Conservation (phyloP, 2,329 filamentous ascomycete species). For the Penicillium sp. region DNA sequence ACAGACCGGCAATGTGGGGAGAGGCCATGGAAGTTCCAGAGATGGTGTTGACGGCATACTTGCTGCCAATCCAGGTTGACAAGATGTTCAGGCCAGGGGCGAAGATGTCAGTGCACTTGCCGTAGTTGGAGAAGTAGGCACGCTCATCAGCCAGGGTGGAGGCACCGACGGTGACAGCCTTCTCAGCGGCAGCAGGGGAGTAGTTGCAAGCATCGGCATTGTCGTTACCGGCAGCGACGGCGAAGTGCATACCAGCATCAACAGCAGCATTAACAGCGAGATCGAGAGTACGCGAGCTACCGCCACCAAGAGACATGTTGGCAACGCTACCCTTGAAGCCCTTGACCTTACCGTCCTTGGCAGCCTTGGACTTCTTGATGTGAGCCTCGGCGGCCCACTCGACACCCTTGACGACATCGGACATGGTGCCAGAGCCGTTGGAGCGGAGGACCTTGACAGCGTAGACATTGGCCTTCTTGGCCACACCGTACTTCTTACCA, state of each 20-base stretch:
- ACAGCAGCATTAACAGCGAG: conserved; percentile 93
- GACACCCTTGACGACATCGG: conserved; percentile 97
- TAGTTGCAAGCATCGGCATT: conserved; percentile 99
- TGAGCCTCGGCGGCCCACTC: conserved; percentile 89
- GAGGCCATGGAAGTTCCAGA: conserved; percentile 99
- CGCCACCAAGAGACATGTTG: conserved; percentile 99
- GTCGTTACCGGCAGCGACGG: conserved; percentile 97
- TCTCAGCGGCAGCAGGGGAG: conserved; percentile 88
- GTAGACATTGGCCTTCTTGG: conserved; percentile 96
- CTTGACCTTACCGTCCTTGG: conserved; percentile 88
- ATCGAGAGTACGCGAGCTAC: conserved; percentile 91
- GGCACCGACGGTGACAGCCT: conserved; percentile 94
- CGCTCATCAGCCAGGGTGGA: conserved; percentile 92
- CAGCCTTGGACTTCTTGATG: conserved; percentile 71
- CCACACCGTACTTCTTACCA: conserved; percentile 98
- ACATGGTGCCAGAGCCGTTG: conserved; percentile 98
- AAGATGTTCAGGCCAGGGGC: conserved; percentile 95
- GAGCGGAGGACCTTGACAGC: conserved; percentile 98
- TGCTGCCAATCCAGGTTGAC: conserved; percentile 97
- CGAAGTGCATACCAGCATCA: conserved; percentile 90
- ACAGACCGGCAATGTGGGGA: conserved; percentile 91
- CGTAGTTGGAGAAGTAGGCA: conserved; percentile 99
- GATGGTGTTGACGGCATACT: conserved; percentile 97
- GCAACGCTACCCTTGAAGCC: conserved; percentile 98
- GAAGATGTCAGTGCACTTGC: conserved; percentile 99